phyloP scores from a whole-genome alignment of 495 filamentous ascomycete genomes.

The Chaetomium tenue region DNA sequence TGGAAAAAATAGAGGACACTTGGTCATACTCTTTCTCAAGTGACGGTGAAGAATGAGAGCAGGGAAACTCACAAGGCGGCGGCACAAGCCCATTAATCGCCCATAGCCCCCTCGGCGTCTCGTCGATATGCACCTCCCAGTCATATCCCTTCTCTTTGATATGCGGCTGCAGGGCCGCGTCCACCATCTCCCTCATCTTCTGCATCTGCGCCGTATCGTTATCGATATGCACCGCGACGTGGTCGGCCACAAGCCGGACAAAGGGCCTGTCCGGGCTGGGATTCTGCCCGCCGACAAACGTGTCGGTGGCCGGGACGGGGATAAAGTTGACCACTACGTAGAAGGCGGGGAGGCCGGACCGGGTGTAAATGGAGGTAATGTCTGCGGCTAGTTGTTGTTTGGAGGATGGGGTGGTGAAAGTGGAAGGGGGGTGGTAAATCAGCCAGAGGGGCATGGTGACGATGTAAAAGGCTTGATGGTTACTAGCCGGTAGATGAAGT shows the following conservation, averaged over 20 bases:
- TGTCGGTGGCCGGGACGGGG: conserved; percentile 23
- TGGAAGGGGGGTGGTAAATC: conserved; percentile 38
- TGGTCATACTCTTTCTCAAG: too few relatives aligned
- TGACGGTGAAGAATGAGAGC: too few relatives aligned
- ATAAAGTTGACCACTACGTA: conserved; percentile 42
- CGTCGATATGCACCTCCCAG: conserved; percentile 41
- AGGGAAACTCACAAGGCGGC: too few relatives aligned
- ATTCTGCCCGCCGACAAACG: conserved; percentile 34
- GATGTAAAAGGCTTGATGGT: background rate
- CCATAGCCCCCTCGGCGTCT: conserved; percentile 14
- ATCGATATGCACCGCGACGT: conserved; percentile 33
- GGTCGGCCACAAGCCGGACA: conserved; percentile 36
- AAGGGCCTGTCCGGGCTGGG: conserved; percentile 31
- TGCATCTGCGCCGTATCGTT: background rate
- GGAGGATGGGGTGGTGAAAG: conserved; percentile 29
- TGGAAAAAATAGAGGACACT: too few relatives aligned
- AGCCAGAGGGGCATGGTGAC: conserved; percentile 41
- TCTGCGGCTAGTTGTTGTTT: conserved; percentile 30
- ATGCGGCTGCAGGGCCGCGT: conserved; percentile 33
- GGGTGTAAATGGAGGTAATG: conserved; percentile 37
- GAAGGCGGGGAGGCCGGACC: conserved; percentile 38
- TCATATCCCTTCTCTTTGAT: conserved; percentile 41
- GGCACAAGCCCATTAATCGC: too few relatives aligned
- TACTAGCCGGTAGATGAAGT: too few relatives aligned
- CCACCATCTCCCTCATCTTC: conserved; percentile 4